A percentile compares a stretch with the other conserved stretches of the same genome.
phyloP scores from a whole-genome alignment of 345 rosid species.

The Ricinus communis region DNA sequence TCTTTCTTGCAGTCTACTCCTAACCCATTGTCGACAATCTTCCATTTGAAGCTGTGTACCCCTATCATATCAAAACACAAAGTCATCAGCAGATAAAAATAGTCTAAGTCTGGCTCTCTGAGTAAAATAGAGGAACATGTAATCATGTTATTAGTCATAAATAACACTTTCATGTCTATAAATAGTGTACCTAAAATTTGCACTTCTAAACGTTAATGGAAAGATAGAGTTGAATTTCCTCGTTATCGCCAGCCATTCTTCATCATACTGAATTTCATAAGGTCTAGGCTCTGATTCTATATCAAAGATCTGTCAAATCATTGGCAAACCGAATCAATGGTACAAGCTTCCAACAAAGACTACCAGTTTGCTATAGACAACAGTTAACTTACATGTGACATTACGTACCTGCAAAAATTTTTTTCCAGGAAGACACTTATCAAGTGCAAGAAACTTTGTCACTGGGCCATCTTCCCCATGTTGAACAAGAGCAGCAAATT shows the following conservation, averaged over 20 bases:
- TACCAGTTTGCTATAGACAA: slow-evolving; percentile 14
- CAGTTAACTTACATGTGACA: slow-evolving; percentile 8
- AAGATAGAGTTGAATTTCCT: slow-evolving; percentile 58
- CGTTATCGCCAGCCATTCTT: slow-evolving; percentile 86
- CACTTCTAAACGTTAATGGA: slow-evolving; percentile 52
- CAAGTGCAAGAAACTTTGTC: slow-evolving; percentile 90
- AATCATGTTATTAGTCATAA: too few relatives aligned
- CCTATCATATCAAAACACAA: slow-evolving; percentile 32
- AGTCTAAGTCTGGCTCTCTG: background rate
- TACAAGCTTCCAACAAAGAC: slow-evolving; percentile 24
- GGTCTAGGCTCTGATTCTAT: slow-evolving; percentile 82
- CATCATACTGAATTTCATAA: slow-evolving; percentile 70
- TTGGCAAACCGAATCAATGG: slow-evolving; percentile 7
- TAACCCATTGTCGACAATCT: slow-evolving; percentile 68
- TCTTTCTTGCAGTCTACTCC: slow-evolving; percentile 57
- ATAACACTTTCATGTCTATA: background rate
- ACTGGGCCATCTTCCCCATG: slow-evolving; percentile 68
- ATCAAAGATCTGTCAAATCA: slow-evolving; percentile 59
- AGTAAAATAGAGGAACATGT: background rate
- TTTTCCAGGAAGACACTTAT: slow-evolving; percentile 74
- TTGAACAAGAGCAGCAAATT: slow-evolving; percentile 82
- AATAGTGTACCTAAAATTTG: slow-evolving; percentile 65
- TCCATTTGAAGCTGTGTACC: slow-evolving; percentile 43
- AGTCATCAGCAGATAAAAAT: background rate
- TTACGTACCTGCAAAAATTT: slow-evolving; percentile 67